Conservation (phyloP, 371 early-diverging fungal species). For the Mucor velutinosus region DNA sequence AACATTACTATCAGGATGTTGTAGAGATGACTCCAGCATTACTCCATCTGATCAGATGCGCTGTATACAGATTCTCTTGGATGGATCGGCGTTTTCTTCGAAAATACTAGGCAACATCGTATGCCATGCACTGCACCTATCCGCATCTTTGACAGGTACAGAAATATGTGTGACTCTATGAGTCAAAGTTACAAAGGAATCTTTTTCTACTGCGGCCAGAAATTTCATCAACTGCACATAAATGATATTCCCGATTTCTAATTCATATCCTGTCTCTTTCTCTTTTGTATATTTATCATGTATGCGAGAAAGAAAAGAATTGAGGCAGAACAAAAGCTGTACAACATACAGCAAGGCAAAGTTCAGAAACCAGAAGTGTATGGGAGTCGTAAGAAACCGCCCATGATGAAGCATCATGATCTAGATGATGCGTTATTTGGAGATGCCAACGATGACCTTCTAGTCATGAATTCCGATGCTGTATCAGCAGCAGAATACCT, state of each 20-base stretch:
- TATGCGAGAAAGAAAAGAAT: slow-evolving; percentile 1
- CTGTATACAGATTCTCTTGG: neutral
- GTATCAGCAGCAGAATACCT: slow-evolving; percentile 35
- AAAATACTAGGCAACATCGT: neutral
- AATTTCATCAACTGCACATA: neutral
- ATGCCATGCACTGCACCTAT: neutral
- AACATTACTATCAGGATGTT: neutral
- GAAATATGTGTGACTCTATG: neutral
- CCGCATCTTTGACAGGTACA: neutral
- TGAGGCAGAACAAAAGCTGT: slow-evolving; percentile 12
- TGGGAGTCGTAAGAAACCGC: slow-evolving; percentile 14
- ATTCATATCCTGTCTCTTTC: neutral
- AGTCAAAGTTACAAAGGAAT: neutral
- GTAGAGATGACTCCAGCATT: neutral
- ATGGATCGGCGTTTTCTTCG: neutral
- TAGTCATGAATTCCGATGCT: slow-evolving; percentile 28
- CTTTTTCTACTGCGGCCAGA: neutral
- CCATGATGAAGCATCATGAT: neutral
- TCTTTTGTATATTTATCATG: slow-evolving; percentile 1
- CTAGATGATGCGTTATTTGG: slow-evolving; percentile 20
- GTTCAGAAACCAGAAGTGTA: slow-evolving; percentile 34
- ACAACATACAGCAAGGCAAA: slow-evolving; percentile 16
- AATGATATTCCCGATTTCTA: neutral
- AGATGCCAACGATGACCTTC: neutral
- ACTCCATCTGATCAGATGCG: neutral